Base-by-base conservation (phyloP, 2,329 filamentous ascomycete species). In the Clathrospora elynae region DNA sequence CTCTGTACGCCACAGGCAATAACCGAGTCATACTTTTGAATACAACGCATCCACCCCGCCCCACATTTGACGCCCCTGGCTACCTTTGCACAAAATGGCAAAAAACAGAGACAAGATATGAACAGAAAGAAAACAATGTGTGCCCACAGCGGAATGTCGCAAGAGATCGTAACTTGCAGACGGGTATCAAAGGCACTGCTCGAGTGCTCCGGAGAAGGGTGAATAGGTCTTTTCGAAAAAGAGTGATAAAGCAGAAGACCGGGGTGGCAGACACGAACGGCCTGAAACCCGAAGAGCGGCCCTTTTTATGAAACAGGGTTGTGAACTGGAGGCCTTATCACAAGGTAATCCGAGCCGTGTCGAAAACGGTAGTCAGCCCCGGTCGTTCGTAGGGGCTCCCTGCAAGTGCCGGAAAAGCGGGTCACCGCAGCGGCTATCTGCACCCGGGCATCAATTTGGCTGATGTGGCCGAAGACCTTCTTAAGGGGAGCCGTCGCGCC, bases 401-500 rank as follows among this genome's bases (percentile, higher is more conserved):
- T 66, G 65, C 57, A 61, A 61, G 47, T 55, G 46, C 53, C 61
- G 57, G 57, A 59, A 61, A 62, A 59, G 60, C 56, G 62, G 64
- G 54, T 49, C 43, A 49, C 37, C 42, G 46, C 45, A 63, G 60
- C 64, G 58, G 55, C 49, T 43, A 33, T 53, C 47, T 46, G 41
- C 28, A 59, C 61, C 55, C 58, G 59, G 62, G 58, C 44, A 52
- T 60, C 46, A 35, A 57, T 51, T 55, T 53, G 46, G 54, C 41
- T 46, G 41, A 50, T 41, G 44, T 49, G 38, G 50, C 41, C 46
- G 46, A 47, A 42, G 25, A 49, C 47, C n/a, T 56, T 65, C 57
- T 69, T 68, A 69, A 68, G 65, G 66, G 45, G 66, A 69, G 43
- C 55, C 56, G 30, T 69, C 65, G 51, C 66, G 66, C 64, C 60